Base-by-base conservation (phyloP, 1,284 basidiomycete genomes). In the Moniliella sp. region DNA sequence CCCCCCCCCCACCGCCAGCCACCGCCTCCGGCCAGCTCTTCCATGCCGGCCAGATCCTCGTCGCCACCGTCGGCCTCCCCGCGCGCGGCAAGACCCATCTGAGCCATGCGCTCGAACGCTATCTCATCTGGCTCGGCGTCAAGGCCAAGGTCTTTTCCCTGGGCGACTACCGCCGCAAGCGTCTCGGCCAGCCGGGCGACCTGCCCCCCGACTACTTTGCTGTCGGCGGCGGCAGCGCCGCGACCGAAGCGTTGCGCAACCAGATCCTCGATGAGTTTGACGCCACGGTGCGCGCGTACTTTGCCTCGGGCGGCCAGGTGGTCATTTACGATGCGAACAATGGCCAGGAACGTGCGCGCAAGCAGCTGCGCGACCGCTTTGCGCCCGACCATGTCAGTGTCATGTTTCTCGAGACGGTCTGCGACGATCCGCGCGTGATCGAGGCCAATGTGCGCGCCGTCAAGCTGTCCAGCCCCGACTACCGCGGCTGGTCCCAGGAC, bases 291-390 rank as follows among this genome's bases (percentile, higher is more conserved):
- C 76, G 74, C 71, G 74, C 83, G 40, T 91, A 78, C 62, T 97
- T 91, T 64, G 69, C 73, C 42, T 34, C 42, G n/a, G 64, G 67
- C 2, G 86, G 86, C 0, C 88, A 99, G 61, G 86, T 97, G 10
- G 82, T 88, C 19, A 86, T 99, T 40, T 97, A 94, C 64, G 88
- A 99, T 58, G 88, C 88, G n/a, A 97, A 97, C 44, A 94, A 97
- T 52, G 82, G 83, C 1, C 75, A 73, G 7, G 66, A 68, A 28
- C 68, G 67, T 27, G 69, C 70, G 23, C 67, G 88, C 31, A 71
- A 76, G 41, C 66, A 65, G 11, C 64, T 91, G 21, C 74, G 76
- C 2, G 74, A 84, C 61, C 81, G 74, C 63, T 94, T 91, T 52
- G 48, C 45, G n/a, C 41, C 46, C 21, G 27, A 60, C 69, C 73